phyloP scores from a whole-genome alignment of 148 eudicot genomes.

The Cornus controversa region DNA sequence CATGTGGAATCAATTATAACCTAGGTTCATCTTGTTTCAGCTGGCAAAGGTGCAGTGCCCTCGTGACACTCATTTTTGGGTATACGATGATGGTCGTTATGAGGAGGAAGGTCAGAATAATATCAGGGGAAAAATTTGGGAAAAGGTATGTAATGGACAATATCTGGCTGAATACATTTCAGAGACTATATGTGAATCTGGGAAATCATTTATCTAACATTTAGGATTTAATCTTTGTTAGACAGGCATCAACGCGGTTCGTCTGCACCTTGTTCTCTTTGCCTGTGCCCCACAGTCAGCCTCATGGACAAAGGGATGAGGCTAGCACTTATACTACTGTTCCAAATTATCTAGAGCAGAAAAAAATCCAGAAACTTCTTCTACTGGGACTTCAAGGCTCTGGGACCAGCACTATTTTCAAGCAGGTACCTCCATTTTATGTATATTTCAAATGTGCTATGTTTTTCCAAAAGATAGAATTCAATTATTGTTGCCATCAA shows the following conservation, averaged over 20 bases:
- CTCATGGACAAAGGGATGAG: conserved; percentile 74
- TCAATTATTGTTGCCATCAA: neutral
- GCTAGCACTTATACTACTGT: conserved; percentile 70
- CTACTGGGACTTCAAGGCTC: conserved; percentile 82
- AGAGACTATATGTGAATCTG: neutral
- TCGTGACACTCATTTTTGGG: conserved; percentile 99
- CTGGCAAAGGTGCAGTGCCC: conserved; percentile 97
- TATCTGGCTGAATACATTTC: neutral
- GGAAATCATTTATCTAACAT: conserved; percentile 16
- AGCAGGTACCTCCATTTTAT: conserved; percentile 60
- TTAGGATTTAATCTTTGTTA: conserved; percentile 9
- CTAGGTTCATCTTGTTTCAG: conserved; percentile 34
- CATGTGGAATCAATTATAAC: conserved; percentile 1
- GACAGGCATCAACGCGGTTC: conserved; percentile 87
- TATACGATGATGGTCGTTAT: conserved; percentile 98
- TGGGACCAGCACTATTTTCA: conserved; percentile 98
- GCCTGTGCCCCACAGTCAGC: conserved; percentile 90
- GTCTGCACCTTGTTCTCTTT: conserved; percentile 75
- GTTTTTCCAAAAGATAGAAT: neutral
- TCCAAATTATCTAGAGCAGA: conserved; percentile 79
- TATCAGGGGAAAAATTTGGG: conserved; percentile 98
- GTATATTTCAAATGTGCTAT: conserved; percentile 5
- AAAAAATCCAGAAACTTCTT: conserved; percentile 74
- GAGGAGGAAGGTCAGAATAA: conserved; percentile 99
- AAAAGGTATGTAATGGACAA: conserved; percentile 60